A percentile compares a stretch with the other conserved stretches of the same genome.
These are phyloP conservation scores for Inga leiocalycina DNA, from an alignment of 306 rosid genomes.

Conservation along the genomic window DNA sequence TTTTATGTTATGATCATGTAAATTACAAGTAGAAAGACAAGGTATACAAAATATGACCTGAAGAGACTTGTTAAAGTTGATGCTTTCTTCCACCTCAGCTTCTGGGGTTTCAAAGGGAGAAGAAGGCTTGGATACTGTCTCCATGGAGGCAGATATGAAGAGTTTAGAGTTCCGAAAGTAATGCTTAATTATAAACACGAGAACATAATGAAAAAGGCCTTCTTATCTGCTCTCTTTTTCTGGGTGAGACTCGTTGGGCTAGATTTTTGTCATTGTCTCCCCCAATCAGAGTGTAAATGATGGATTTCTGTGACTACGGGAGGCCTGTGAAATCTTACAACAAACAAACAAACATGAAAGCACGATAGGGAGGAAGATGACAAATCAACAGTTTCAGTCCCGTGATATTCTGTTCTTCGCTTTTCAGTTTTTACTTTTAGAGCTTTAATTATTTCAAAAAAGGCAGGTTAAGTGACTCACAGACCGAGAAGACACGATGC, in stretches of 20 bases:
- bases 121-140: slow-evolving; percentile 42
- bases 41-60: slow-evolving; percentile 45
- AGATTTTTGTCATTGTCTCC: slow-evolving; percentile 28
- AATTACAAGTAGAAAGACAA: background rate
- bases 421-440: background rate
- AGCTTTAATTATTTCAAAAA: slow-evolving; percentile 17
- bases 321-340: slow-evolving; percentile 34
- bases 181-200: background rate
- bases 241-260: slow-evolving; percentile 18
- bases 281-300: slow-evolving; percentile 14
- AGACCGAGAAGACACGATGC: background rate
- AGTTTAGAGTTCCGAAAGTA: slow-evolving; percentile 8
- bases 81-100: slow-evolving; percentile 40
- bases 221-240: slow-evolving; percentile 32
- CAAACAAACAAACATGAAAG: slow-evolving; percentile 31
- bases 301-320: slow-evolving; percentile 16
- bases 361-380: slow-evolving; percentile 40
- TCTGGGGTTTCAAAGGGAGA: slow-evolving; percentile 47
- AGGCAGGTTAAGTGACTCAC: slow-evolving; percentile 23
- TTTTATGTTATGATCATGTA: background rate
- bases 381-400: slow-evolving; percentile 57
- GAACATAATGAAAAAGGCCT: background rate
- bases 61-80: slow-evolving; percentile 61
- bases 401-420: slow-evolving; percentile 61
- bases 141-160: slow-evolving; percentile 39